phyloP scores from a whole-genome alignment of 768 basidiomycete species.

The Podaxis rugospora region DNA sequence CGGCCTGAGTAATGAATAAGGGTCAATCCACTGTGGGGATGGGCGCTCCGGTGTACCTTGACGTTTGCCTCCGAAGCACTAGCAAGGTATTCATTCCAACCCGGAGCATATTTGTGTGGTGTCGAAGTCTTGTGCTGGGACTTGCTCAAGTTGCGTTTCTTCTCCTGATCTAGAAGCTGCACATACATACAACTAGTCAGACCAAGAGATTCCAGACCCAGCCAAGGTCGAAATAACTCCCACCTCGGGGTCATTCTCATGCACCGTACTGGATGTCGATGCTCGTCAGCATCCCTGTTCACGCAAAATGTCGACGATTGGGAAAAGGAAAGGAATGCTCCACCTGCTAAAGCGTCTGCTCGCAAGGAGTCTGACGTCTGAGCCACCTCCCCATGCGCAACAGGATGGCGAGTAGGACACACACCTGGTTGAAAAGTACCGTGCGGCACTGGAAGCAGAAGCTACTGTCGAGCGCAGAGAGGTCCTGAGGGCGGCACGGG shows the following conservation, averaged over 20 bases:
- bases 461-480: neutral
- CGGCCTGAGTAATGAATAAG: slow-evolving; percentile 30
- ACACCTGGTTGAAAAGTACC: slow-evolving; percentile 5
- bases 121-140: slow-evolving; percentile 43
- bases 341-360: slow-evolving; percentile 8
- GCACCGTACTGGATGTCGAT: slow-evolving; percentile 41
- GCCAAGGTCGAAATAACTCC: neutral
- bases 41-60: slow-evolving; percentile 37
- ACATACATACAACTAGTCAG: neutral
- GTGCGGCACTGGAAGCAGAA: neutral
- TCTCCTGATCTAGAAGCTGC: slow-evolving; percentile 49
- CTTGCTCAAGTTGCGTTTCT: slow-evolving; percentile 42
- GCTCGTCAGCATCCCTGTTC: slow-evolving; percentile 5
- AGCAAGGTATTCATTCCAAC: slow-evolving; percentile 70
- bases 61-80: slow-evolving; percentile 59
- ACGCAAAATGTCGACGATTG: neutral
- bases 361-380: neutral
- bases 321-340: neutral
- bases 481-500: neutral
- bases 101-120: slow-evolving; percentile 52
- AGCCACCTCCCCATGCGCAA: neutral
- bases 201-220: neutral
- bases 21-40: neutral
- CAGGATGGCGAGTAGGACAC: neutral
- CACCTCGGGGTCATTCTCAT: slow-evolving; percentile 56